phyloP scores from a whole-genome alignment of 2,329 filamentous ascomycete species.

The Aureobasidium lini region DNA sequence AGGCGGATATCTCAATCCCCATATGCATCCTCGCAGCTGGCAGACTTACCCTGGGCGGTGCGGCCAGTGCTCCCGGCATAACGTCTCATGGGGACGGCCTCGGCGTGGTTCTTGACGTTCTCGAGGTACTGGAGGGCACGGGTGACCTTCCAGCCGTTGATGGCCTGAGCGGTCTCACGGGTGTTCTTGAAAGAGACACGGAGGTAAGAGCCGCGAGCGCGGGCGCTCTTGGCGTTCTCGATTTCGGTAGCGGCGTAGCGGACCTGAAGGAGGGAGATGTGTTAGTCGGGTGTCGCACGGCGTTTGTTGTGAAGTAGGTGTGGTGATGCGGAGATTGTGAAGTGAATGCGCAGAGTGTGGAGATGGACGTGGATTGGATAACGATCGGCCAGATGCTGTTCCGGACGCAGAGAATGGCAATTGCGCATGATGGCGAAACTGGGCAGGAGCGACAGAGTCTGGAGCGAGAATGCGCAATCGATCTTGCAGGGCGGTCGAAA shows the following conservation, averaged over 20 bases:
- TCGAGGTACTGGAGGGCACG: conserved; percentile 94
- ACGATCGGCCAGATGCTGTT: neutral
- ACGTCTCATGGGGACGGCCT: conserved; percentile 97
- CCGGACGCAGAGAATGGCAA: neutral
- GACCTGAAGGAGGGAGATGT: conserved; percentile 51
- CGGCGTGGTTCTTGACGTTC: conserved; percentile 94
- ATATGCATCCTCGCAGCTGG: conserved; percentile 30
- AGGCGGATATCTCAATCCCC: conserved; percentile 16
- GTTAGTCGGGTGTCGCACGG: neutral
- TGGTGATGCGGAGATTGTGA: no score
- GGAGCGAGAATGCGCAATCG: neutral
- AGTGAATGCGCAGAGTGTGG: neutral
- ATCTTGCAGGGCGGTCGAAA: neutral
- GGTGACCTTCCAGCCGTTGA: conserved; percentile 98
- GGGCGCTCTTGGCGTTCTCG: conserved; percentile 84
- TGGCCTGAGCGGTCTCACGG: conserved; percentile 97
- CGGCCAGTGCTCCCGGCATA: conserved; percentile 94
- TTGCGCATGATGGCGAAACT: neutral
- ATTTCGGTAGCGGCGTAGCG: conserved; percentile 93
- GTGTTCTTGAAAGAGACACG: conserved; percentile 99
- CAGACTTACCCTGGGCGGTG: conserved; percentile 86
- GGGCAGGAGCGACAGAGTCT: neutral
- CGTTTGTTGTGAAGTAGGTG: neutral
- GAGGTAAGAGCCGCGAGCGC: conserved; percentile 96
- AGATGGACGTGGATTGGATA: neutral